Conservation (phyloP, 805 yeast species). For the Lachancea waltii region DNA sequence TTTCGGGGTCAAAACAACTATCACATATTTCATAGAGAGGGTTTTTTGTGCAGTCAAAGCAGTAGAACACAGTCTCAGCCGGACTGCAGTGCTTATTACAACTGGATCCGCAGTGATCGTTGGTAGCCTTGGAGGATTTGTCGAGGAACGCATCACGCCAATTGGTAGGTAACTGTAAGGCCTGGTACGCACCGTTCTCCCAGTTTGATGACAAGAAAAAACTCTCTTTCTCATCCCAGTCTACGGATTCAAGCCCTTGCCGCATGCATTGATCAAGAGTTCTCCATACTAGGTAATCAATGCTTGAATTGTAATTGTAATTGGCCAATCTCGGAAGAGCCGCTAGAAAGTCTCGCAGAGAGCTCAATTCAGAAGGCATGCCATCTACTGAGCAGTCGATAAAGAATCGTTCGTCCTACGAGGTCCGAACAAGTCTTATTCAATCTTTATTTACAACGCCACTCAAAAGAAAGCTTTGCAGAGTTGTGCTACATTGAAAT, state of each 20-base stretch:
- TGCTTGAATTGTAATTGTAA: constrained; percentile 22
- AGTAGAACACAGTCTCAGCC: constrained; percentile 27
- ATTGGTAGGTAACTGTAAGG: constrained; percentile 5
- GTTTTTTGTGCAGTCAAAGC: constrained; percentile 30
- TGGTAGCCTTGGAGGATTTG: not conserved
- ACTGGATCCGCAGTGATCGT: constrained; percentile 20
- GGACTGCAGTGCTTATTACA: constrained; percentile 26
- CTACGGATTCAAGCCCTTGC: constrained; percentile 12
- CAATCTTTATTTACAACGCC: too few species aligned
- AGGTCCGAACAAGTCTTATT: too few species aligned
- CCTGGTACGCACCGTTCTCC: constrained; percentile 17
- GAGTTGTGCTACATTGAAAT: too few species aligned
- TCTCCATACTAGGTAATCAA: constrained; percentile 27
- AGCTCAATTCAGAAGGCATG: constrained; percentile 9
- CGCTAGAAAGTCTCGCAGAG: constrained; percentile 24
- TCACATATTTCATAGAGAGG: constrained; percentile 48
- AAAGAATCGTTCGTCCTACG: too few species aligned
- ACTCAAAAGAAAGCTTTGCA: too few species aligned
- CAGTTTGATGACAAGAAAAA: constrained; percentile 18
- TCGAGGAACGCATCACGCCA: constrained; percentile 12
- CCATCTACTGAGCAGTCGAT: constrained; percentile 3
- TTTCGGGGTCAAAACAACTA: constrained; percentile 60
- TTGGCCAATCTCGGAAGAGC: constrained; percentile 22
- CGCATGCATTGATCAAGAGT: constrained; percentile 15
- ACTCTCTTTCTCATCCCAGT: constrained; percentile 20